Evolutionary conservation across 2,329 filamentous ascomycete genomes (phyloP).

Genomic region (Paradendryphiella salina): DNA sequence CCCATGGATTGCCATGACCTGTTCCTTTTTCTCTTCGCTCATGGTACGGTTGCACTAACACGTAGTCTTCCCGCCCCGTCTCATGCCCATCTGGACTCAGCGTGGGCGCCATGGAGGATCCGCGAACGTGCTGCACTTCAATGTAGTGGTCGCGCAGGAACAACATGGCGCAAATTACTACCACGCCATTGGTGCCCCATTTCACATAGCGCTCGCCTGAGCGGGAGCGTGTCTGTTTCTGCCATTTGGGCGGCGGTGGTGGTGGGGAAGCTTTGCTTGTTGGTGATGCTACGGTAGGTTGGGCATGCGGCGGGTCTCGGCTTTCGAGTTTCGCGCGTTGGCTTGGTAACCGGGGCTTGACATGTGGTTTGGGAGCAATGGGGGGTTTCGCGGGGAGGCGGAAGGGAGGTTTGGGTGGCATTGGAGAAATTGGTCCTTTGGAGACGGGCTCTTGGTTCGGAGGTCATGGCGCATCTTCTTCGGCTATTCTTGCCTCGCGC

Average conservation of each 20-base stretch:
- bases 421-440: conserved; percentile 3
- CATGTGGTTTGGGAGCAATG: conserved; percentile 4
- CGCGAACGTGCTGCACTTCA: conserved; percentile 45
- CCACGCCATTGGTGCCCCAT: conserved; percentile 20
- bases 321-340: not conserved
- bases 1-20: conserved; percentile 1
- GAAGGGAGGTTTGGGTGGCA: conserved; percentile 34
- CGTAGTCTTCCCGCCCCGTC: conserved; percentile 45
- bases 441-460: not conserved
- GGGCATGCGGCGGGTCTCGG: conserved; percentile 6
- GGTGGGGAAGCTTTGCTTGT: conserved; percentile 4
- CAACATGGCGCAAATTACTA: conserved; percentile 21
- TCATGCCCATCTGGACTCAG: conserved; percentile 49
- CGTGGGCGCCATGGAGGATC: conserved; percentile 53
- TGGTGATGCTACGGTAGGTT: conserved; percentile 2
- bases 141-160: conserved; percentile 50
- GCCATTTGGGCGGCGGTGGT: conserved; percentile 13
- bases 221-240: conserved; percentile 7
- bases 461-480: conserved; percentile 4
- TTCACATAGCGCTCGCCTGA: conserved; percentile 15
- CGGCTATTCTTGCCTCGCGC: conserved; percentile 13
- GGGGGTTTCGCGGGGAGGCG: conserved; percentile 17
- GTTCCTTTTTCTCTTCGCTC: not conserved
- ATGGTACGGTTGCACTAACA: conserved; percentile 43
- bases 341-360: not conserved